These are phyloP conservation scores for Tulasnella sp. DNA, from an alignment of 768 basidiomycete genomes.

Conservation along the genomic window DNA sequence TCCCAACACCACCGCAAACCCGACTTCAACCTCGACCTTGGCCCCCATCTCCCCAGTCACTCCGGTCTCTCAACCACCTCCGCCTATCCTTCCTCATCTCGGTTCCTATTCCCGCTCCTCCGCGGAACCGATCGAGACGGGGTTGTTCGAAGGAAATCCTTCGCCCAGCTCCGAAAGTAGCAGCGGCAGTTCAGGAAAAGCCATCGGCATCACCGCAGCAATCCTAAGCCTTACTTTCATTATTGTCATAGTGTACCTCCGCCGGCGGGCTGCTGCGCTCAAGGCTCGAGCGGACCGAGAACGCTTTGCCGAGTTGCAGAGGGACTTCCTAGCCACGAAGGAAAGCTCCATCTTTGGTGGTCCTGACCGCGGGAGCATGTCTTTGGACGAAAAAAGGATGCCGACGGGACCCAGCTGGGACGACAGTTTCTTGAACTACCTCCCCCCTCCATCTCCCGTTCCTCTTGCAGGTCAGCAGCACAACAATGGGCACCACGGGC, in stretches of 20 bases:
- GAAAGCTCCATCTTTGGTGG: conserved; percentile 18
- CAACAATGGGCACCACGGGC: neutral
- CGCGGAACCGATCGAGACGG: neutral
- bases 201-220: neutral
- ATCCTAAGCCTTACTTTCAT: neutral
- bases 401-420: conserved; percentile 12
- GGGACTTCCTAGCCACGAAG: conserved; percentile 10
- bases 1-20: neutral
- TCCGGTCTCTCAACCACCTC: neutral
- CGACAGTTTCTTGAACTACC: neutral
- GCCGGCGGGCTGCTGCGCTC: neutral
- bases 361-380: conserved; percentile 1
- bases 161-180: neutral
- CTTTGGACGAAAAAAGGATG: neutral
- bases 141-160: neutral
- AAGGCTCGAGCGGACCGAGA: neutral
- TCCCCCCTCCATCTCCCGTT: conserved; percentile 1
- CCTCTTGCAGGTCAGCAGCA: neutral
- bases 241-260: neutral
- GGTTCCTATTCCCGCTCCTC: neutral
- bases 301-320: neutral
- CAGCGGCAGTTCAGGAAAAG: neutral
- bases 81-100: neutral
- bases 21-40: neutral
- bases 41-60: neutral